Evolutionary conservation across 2,329 filamentous ascomycete species (phyloP), one percentile per base, ranked within the genome.

Genomic region (Penicillium sp.): DNA sequence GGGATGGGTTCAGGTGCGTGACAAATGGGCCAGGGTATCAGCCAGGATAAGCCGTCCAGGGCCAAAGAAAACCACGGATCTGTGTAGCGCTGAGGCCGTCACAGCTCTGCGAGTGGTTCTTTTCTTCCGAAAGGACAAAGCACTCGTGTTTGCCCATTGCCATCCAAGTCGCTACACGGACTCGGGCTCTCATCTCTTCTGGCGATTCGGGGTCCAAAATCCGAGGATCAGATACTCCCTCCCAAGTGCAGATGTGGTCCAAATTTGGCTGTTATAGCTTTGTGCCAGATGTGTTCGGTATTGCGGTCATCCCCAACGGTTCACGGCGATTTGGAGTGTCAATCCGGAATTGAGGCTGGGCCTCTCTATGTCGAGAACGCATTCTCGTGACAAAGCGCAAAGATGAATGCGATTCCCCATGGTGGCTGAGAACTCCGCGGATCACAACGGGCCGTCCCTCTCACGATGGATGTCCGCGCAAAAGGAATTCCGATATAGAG

Each of bases 51-150:
- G 48, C 55, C 51, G 52, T 47, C 51, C 54, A 63, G 54, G 51
- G 42, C 49, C 28, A 57, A 63, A 62, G 44, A 56, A 54, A 43
- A 28, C 49, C 53, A 52, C 47, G 58, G 44, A 50, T 57, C 44
- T 60, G 58, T 62, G 58, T 62, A 60, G 55, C 60, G 33, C 42
- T 62, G 48, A 33, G 48, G 36, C 36, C 36, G 40, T 28, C 47
- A 52, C 45, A 44, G 46, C 18, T 48, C 44, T 43, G 53, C 57
- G 40, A 56, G 42, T 54, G 51, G 55, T 50, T 50, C 40, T 55
- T 61, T 59, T 50, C 53, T 62, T 56, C 58, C 60, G 58, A 57
- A 36, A 41, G 50, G 48, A 46, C 43, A 50, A 58, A 54, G 41
- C 49, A 56, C 58, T 44, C 22, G 46, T 51, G 46, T 45, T 53